Conservation (phyloP, 176 grass and related monocot genomes). For the Cocos nucifera region DNA sequence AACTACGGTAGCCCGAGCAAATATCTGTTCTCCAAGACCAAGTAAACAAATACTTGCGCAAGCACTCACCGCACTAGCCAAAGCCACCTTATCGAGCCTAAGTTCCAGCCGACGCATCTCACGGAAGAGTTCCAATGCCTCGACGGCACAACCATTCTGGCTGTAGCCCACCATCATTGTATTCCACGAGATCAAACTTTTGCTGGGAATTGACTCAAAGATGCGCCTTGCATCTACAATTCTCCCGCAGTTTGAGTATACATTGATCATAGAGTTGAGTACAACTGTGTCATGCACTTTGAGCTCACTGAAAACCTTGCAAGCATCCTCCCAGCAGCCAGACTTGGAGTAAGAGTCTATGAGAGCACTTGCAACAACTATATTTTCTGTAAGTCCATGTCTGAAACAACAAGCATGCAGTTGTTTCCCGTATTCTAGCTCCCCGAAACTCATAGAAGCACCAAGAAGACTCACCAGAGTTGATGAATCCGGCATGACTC, state of each 20-base stretch:
- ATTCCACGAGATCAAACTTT: constrained; percentile 72
- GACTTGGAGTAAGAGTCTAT: constrained; percentile 70
- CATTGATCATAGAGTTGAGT: constrained; percentile 59
- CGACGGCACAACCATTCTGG: constrained; percentile 39
- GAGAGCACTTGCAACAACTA: constrained; percentile 56
- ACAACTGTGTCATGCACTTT: constrained; percentile 46
- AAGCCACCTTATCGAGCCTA: constrained; percentile 42
- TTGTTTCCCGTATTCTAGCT: constrained; percentile 30
- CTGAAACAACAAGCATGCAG: constrained; percentile 38
- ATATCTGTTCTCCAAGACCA: constrained; percentile 52
- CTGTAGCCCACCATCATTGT: constrained; percentile 65
- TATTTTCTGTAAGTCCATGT: constrained; percentile 31
- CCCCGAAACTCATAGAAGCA: constrained; percentile 17
- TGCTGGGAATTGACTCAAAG: constrained; percentile 39
- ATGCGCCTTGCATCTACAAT: constrained; percentile 41
- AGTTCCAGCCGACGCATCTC: constrained; percentile 37
- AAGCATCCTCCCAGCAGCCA: constrained; percentile 59
- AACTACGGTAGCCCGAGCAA: constrained; percentile 33
- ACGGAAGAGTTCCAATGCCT: constrained; percentile 44
- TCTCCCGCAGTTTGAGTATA: constrained; percentile 53
- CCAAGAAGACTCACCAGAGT: constrained; percentile 45
- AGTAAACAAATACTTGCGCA: constrained; percentile 53
- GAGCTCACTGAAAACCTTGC: constrained; percentile 41
- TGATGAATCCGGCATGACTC: constrained; percentile 34
- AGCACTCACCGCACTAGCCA: constrained; percentile 62